Evolutionary conservation across 768 basidiomycete species (phyloP).

Genomic region (Pseudohyphozyma bogoriensis): DNA sequence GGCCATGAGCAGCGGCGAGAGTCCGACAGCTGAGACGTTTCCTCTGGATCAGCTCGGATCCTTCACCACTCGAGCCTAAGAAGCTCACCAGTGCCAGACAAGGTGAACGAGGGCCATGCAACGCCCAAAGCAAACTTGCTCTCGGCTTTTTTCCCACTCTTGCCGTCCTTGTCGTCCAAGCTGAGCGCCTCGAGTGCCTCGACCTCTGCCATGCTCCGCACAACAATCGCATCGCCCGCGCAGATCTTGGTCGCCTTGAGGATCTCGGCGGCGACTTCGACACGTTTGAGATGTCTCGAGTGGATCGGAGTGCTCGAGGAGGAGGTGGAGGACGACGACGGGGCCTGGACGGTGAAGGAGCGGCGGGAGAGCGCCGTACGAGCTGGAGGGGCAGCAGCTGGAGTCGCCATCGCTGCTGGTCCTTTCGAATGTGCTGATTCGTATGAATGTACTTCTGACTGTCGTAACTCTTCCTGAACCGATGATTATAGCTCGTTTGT

Average conservation of each 20-base stretch:
- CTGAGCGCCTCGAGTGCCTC: conserved; percentile 12
- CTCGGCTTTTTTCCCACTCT: not conserved
- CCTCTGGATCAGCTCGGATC: not conserved
- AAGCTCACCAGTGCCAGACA: conserved; percentile 14
- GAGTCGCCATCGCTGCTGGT: too few species aligned
- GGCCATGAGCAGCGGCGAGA: conserved; percentile 14
- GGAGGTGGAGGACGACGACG: not conserved
- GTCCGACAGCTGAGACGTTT: conserved; percentile 10
- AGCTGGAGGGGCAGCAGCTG: not conserved
- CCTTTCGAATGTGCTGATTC: too few species aligned
- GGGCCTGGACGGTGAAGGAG: conserved; percentile 5
- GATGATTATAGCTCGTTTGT: too few species aligned
- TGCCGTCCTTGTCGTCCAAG: conserved; percentile 5
- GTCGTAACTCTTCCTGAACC: too few species aligned
- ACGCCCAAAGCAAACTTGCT: conserved; percentile 20
- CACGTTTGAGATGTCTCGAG: conserved; percentile 22
- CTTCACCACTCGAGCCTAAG: not conserved
- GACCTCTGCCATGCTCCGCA: not conserved
- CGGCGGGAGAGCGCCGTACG: conserved; percentile 12
- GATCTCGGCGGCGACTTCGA: conserved; percentile 27
- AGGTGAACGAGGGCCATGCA: conserved; percentile 25
- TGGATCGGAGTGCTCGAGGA: conserved; percentile 10
- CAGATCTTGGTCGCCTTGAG: conserved; percentile 27
- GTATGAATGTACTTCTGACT: too few species aligned
- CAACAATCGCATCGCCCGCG: conserved; percentile 19